These are phyloP conservation scores for Lactarius trivialis DNA, from an alignment of 768 basidiomycete genomes.

Conservation along the genomic window DNA sequence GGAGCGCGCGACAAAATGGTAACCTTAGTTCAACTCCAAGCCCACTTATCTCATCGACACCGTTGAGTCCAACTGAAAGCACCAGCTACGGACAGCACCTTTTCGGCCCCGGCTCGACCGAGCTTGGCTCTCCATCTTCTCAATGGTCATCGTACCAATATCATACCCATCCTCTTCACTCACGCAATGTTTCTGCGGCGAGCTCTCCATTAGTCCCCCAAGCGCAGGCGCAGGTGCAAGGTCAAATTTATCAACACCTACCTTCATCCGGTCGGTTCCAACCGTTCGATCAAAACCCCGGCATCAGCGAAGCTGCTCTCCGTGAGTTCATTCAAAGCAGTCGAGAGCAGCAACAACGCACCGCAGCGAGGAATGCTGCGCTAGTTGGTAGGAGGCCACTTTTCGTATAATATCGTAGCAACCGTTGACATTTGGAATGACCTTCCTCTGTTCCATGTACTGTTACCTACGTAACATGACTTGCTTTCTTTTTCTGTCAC, in stretches of 20 bases:
- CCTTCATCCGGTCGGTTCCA: constrained; percentile 42
- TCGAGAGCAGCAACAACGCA: constrained; percentile 44
- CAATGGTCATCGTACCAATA: constrained; percentile 42
- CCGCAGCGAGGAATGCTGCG: constrained; percentile 28
- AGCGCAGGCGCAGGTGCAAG: constrained; percentile 35
- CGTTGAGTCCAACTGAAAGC: constrained; percentile 41
- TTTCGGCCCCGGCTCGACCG: constrained; percentile 26
- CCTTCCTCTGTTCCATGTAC: constrained; percentile 20
- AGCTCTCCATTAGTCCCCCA: constrained; percentile 46
- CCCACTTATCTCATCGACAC: constrained; percentile 50
- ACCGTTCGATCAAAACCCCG: constrained; percentile 42
- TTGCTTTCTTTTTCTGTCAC: constrained; percentile 24
- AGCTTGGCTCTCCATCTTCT: constrained; percentile 34
- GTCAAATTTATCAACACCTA: constrained; percentile 31
- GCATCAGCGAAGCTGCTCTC: constrained; percentile 69
- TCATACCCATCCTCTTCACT: constrained; percentile 36
- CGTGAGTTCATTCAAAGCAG: constrained; percentile 70
- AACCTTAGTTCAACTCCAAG: constrained; percentile 60
- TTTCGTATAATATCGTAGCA: constrained; percentile 35
- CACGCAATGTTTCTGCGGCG: constrained; percentile 34
- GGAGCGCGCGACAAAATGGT: constrained; percentile 30
- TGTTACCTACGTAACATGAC: constrained; percentile 24
- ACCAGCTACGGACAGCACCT: constrained; percentile 43
- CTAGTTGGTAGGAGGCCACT: constrained; percentile 46
- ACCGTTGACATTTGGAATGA: constrained; percentile 25